Percentiles rank a stretch among this genome's conserved stretches.
These are phyloP conservation scores for Globisporangium ultimum DNA, from an alignment of 352 stramenopile genomes.

Conservation along the genomic window DNA sequence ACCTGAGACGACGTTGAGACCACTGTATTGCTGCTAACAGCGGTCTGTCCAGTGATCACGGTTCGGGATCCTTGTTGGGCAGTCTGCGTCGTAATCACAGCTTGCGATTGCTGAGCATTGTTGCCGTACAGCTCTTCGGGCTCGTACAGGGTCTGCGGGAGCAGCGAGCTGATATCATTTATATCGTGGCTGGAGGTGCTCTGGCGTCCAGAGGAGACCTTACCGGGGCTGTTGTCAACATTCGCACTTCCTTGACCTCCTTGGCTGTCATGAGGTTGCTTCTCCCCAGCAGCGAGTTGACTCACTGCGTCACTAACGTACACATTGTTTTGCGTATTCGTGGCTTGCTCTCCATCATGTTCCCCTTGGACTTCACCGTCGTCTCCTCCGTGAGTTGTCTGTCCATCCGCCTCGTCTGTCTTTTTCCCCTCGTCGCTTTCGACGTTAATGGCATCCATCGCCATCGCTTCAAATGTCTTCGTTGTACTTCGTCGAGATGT, in stretches of 20 bases:
- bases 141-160: slow-evolving; percentile 6
- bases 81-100: background rate
- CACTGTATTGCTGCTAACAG: slow-evolving; percentile 1
- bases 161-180: slow-evolving; percentile 7
- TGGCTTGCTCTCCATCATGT: background rate
- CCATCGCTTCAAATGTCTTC: slow-evolving; percentile 21
- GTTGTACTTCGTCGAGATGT: slow-evolving; percentile 28
- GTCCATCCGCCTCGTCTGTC: background rate
- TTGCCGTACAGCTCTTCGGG: background rate
- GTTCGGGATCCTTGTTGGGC: background rate
- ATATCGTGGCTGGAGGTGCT: background rate
- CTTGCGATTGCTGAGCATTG: background rate
- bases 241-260: too few relatives aligned
- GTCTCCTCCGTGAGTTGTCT: background rate
- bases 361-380: background rate
- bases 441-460: slow-evolving; percentile 10
- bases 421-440: slow-evolving; percentile 31
- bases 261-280: too few relatives aligned
- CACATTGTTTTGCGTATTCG: background rate
- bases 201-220: too few relatives aligned
- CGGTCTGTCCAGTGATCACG: background rate
- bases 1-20: background rate
- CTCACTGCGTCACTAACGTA: background rate
- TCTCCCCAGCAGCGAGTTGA: background rate
- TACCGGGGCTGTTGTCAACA: too few relatives aligned